phyloP scores from a whole-genome alignment of 1,284 basidiomycete genomes.

The Ganoderma lucidum region DNA sequence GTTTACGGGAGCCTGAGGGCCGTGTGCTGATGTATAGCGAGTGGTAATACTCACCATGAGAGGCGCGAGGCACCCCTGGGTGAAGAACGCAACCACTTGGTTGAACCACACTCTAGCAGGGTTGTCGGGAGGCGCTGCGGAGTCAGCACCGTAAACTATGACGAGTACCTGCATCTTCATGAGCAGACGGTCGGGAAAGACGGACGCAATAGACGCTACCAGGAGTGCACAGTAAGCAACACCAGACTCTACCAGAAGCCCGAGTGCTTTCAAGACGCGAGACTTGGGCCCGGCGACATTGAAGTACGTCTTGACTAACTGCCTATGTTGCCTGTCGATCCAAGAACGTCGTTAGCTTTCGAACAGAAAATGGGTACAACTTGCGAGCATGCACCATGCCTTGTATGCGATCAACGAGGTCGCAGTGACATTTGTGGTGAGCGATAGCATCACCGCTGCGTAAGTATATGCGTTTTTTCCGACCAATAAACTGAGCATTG shows the following conservation, averaged over 20 bases:
- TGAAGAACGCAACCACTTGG: not conserved
- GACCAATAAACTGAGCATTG: not conserved
- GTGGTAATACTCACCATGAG: not conserved
- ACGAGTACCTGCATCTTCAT: not conserved
- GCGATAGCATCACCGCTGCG: not conserved
- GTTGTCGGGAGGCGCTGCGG: not conserved
- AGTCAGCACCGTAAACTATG: not conserved
- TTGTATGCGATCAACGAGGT: slow-evolving; percentile 7
- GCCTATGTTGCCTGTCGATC: not conserved
- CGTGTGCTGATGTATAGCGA: not conserved
- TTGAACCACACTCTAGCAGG: not conserved
- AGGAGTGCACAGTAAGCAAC: not conserved
- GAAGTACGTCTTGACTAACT: not conserved
- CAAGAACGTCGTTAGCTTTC: not conserved
- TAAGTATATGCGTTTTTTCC: not conserved
- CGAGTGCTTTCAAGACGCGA: not conserved
- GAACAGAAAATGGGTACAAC: not conserved
- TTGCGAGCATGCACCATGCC: not conserved
- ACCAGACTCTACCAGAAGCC: not conserved
- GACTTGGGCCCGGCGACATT: not conserved
- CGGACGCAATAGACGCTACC: not conserved
- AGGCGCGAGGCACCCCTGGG: not conserved
- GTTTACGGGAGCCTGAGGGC: too few species aligned
- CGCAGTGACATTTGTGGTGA: slow-evolving; percentile 8
- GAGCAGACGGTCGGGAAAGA: not conserved